Conservation (phyloP, 768 basidiomycete species). For the Lactifluus piperatus region DNA sequence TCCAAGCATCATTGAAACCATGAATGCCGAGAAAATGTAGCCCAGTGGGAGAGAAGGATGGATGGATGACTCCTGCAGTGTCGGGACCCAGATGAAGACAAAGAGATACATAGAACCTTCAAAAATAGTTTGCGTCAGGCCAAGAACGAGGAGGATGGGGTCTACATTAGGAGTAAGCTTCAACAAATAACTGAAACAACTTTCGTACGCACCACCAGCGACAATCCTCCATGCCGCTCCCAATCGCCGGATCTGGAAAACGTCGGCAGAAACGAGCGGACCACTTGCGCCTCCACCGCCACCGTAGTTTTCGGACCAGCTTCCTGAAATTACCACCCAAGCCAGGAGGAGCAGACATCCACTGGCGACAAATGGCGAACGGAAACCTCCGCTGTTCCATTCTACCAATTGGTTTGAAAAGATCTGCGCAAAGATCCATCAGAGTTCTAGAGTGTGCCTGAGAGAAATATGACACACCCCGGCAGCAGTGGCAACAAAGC, state of each 20-base stretch:
- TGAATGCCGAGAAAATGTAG: slow-evolving; percentile 74
- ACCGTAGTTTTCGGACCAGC: slow-evolving; percentile 69
- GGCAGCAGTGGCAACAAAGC: slow-evolving; percentile 58
- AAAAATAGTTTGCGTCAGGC: slow-evolving; percentile 71
- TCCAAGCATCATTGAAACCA: slow-evolving; percentile 78
- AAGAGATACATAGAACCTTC: slow-evolving; percentile 83
- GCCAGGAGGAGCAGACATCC: slow-evolving; percentile 44
- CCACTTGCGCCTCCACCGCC: slow-evolving; percentile 26
- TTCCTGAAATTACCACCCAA: slow-evolving; percentile 45
- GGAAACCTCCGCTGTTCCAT: slow-evolving; percentile 38
- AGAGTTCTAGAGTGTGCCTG: background rate
- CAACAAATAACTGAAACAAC: background rate
- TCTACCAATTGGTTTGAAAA: slow-evolving; percentile 48
- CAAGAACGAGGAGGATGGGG: slow-evolving; percentile 51
- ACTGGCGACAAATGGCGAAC: slow-evolving; percentile 60
- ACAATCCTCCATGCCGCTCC: slow-evolving; percentile 51
- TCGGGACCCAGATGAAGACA: slow-evolving; percentile 77
- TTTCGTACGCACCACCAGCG: slow-evolving; percentile 9
- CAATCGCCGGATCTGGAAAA: slow-evolving; percentile 46
- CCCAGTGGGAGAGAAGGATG: slow-evolving; percentile 51
- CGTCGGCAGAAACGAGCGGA: slow-evolving; percentile 26
- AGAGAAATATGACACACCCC: slow-evolving; percentile 41
- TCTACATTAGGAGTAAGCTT: slow-evolving; percentile 31
- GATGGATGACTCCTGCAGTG: slow-evolving; percentile 52
- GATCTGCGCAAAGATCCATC: background rate